Evolutionary conservation across 2,329 filamentous ascomycete genomes (phyloP).

Genomic region (Aureobasidium sp.): DNA sequence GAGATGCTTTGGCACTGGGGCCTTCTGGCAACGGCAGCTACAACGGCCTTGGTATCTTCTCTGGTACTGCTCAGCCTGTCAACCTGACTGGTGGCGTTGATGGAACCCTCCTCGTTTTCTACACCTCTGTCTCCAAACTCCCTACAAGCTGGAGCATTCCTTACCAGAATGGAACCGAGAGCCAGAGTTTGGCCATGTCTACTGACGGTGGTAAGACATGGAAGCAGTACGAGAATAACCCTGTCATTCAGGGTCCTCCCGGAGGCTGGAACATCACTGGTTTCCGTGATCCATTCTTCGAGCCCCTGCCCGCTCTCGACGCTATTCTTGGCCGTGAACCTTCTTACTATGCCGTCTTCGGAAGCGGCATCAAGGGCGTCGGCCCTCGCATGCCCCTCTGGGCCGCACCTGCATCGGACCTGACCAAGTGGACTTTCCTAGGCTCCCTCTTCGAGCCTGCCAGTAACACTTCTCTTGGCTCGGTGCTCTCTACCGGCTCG

Average conservation of each 20-base stretch:
- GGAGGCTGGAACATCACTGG: constrained; percentile 41
- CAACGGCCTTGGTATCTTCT: constrained; percentile 48
- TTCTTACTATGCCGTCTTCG: constrained; percentile 41
- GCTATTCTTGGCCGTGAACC: constrained; percentile 34
- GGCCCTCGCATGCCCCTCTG: constrained; percentile 43
- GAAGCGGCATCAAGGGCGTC: constrained; percentile 42
- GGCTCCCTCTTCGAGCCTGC: constrained; percentile 41
- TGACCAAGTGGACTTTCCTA: constrained; percentile 42
- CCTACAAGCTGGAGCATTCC: constrained; percentile 41
- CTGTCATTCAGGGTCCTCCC: constrained; percentile 37
- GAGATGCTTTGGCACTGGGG: constrained; percentile 33
- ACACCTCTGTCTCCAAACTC: constrained; percentile 41
- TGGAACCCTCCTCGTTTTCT: constrained; percentile 41
- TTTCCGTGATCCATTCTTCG: constrained; percentile 34
- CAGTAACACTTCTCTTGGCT: constrained; percentile 36
- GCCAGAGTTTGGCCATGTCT: constrained; percentile 39
- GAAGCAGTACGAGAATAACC: constrained; percentile 41
- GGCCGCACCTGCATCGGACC: constrained; percentile 36
- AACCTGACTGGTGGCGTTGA: constrained; percentile 41
- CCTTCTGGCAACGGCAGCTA: constrained; percentile 39
- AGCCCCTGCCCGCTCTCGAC: constrained; percentile 31
- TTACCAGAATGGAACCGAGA: constrained; percentile 40
- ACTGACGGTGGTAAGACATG: constrained; percentile 42
- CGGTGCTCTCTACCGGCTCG: constrained; percentile 37
- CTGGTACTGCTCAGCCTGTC: constrained; percentile 44